Base-by-base conservation (phyloP, 257 asterid genomes). In the Solanum arcanum region DNA sequence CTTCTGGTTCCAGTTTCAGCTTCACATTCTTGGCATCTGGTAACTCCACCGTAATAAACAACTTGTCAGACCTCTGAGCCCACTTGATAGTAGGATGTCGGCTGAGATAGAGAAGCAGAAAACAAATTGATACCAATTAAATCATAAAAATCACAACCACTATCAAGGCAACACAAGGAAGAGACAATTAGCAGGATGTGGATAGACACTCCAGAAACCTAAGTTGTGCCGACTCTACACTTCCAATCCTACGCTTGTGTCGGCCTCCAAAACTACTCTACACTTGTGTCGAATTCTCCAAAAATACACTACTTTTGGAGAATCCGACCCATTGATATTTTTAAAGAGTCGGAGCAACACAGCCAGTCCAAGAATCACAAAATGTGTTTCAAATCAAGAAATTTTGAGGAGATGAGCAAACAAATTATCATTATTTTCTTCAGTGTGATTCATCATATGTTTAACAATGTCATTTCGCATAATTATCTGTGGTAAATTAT, bases 1-100 rank as follows among this genome's bases (percentile, higher is more conserved):
- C 98, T 72, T 92, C 95, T 15, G 95, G 94, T 60, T 92, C 97
- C 88, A 94, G 90, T 52, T 93, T 94, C 83, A 93, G 89, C 92
- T 93, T 93, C 87, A 92, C 94, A 91, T 93, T 87, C 86, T 94
- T 89, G 9, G 98, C 96, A 91, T 95, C 96, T 21, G 97, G 97
- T n/a, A 94, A 90, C 78, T 93, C 96, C 85, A 95, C 92, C 23
- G 94, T 95, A 33, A 94, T 87, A 89, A 86, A 95, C 73, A 95
- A 60, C 70, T 76, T 87, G 83, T 94, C 97, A 1, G 91, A 86
- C 89, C 97, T 90, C 91, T 95, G 95, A 31, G 98, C 96, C 97
- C 98, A 95, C 77, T 94, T 93, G 29, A 95, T 93, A 75, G 68
- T 86, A 39, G 95, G 98, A 86, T 91, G 95, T 15, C 96, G 96